Conservation (phyloP, 2,329 filamentous ascomycete genomes). For the Colletotrichum sidae region DNA sequence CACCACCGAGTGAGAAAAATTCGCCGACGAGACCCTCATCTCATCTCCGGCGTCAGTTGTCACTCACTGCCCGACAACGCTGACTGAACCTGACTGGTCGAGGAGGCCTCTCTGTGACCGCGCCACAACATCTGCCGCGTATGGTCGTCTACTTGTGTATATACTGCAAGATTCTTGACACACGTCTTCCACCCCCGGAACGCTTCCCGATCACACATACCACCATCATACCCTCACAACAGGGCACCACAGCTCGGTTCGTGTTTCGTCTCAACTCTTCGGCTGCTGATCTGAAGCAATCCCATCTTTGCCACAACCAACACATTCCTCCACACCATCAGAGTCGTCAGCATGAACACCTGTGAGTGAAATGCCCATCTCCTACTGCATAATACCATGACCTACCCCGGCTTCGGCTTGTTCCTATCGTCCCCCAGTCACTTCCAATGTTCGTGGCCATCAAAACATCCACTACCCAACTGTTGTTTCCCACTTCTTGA, state of each 20-base stretch:
- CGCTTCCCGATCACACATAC: not conserved
- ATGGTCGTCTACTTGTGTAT: not conserved
- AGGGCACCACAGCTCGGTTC: conserved; percentile 31
- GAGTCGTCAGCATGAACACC: conserved; percentile 31
- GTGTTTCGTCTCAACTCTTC: conserved; percentile 34
- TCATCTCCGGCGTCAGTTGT: conserved; percentile 1
- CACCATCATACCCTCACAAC: too few species aligned
- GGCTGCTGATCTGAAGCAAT: conserved; percentile 34
- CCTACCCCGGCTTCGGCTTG: conserved; percentile 10
- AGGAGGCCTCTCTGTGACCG: conserved; percentile 1
- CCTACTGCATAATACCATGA: not conserved
- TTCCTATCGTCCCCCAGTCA: not conserved
- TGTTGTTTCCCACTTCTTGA: conserved; percentile 10
- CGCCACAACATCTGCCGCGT: not conserved
- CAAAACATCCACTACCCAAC: not conserved
- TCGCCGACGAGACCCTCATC: not conserved
- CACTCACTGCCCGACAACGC: not conserved
- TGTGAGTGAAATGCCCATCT: conserved; percentile 21
- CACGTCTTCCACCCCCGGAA: not conserved
- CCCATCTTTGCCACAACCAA: conserved; percentile 30
- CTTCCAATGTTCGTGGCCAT: conserved; percentile 6
- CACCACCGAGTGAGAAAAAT: not conserved
- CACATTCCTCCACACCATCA: conserved; percentile 21
- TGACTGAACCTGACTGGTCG: not conserved
- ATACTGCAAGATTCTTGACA: too few species aligned